A percentile compares a stretch with the other conserved stretches of the same genome.
Evolutionary conservation across 2,329 filamentous ascomycete genomes (phyloP).

Genomic region (Xylariaceae sp.): DNA sequence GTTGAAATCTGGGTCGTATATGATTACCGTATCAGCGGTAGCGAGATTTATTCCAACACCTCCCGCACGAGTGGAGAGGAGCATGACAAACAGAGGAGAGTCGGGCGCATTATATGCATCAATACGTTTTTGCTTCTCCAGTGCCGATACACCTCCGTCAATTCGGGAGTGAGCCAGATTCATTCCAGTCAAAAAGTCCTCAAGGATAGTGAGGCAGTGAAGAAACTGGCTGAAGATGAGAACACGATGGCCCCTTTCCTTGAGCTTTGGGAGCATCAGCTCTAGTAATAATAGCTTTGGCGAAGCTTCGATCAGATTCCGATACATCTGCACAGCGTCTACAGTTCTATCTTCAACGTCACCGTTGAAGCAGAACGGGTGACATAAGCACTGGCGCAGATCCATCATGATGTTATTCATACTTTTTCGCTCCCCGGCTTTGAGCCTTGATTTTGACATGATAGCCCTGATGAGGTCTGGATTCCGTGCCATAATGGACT

Average conservation of each 20-base stretch:
- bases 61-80: conserved; percentile 89
- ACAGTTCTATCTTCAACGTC: conserved; percentile 80
- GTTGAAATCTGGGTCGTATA: conserved; percentile 95
- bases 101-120: conserved; percentile 86
- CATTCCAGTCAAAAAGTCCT: conserved; percentile 82
- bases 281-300: conserved; percentile 82
- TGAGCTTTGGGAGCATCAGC: conserved; percentile 80
- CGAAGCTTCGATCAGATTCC: conserved; percentile 86
- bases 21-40: conserved; percentile 95
- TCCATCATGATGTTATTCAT: conserved; percentile 96
- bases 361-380: conserved; percentile 90
- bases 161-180: conserved; percentile 72
- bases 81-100: conserved; percentile 80
- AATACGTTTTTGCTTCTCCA: conserved; percentile 91
- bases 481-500: conserved; percentile 87
- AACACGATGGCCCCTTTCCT: conserved; percentile 81
- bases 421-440: conserved; percentile 68
- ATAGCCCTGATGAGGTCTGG: conserved; percentile 84
- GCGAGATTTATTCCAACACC: conserved; percentile 97
- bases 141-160: conserved; percentile 74
- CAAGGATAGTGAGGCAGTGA: conserved; percentile 79
- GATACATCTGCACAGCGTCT: conserved; percentile 57
- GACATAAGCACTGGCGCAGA: conserved; percentile 87
- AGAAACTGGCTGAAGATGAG: conserved; percentile 96
- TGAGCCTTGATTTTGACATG: conserved; percentile 65